Evolutionary conservation across 345 rosid genomes (phyloP).

Genomic region (Salix exigua): DNA sequence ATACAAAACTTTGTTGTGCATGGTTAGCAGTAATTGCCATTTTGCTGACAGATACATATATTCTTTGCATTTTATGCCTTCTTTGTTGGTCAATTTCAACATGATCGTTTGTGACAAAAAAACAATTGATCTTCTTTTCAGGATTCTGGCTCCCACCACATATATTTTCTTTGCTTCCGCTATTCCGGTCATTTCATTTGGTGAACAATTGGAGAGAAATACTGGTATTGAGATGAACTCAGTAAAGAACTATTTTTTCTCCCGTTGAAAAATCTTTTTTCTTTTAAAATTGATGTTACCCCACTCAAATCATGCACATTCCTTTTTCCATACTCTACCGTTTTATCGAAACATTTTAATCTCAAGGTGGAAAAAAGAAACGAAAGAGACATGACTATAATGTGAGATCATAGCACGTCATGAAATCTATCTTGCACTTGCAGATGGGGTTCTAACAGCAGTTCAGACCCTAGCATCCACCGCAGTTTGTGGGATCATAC

Average conservation of each 20-base stretch:
- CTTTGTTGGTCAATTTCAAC: neutral
- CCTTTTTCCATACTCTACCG: neutral
- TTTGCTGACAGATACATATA: neutral
- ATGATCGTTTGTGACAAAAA: neutral
- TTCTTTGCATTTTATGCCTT: neutral
- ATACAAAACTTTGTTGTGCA: neutral
- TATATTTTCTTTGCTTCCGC: conserved; percentile 38
- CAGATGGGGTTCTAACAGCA: conserved; percentile 33
- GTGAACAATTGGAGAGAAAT: conserved; percentile 33
- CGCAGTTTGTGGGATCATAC: conserved; percentile 32
- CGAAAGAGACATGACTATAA: neutral
- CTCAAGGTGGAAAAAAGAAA: neutral
- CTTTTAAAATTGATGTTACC: neutral
- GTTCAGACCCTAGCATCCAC: conserved; percentile 34
- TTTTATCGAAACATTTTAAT: neutral
- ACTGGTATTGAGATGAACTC: conserved; percentile 21
- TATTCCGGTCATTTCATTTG: conserved; percentile 38
- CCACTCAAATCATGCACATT: neutral
- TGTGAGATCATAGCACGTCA: neutral
- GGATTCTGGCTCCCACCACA: conserved; percentile 40
- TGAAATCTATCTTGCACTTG: neutral
- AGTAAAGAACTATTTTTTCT: neutral
- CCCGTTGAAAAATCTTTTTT: neutral
- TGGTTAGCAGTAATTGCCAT: neutral
- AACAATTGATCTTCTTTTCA: conserved; percentile 12